Conservation (phyloP, 306 rosid genomes). For the Begonia masoniana region DNA sequence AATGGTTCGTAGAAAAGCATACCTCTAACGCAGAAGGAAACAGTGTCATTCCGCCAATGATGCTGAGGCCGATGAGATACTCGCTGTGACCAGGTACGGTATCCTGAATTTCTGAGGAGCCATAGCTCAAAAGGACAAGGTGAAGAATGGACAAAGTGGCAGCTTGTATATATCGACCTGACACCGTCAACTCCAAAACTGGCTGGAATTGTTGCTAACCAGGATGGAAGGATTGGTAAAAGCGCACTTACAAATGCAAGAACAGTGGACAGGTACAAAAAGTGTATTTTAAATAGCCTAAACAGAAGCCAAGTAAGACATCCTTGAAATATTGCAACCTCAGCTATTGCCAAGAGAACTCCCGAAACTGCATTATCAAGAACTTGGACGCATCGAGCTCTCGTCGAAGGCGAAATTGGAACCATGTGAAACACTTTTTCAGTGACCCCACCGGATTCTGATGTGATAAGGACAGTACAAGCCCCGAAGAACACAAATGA, state of each 20-base stretch:
- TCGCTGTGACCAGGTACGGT: slow-evolving; percentile 83
- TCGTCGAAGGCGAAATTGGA: slow-evolving; percentile 50
- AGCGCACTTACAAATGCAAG: slow-evolving; percentile 71
- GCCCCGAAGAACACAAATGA: slow-evolving; percentile 86
- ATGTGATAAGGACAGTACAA: slow-evolving; percentile 80
- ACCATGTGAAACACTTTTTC: slow-evolving; percentile 76
- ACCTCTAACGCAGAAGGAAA: slow-evolving; percentile 94
- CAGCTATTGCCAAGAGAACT: slow-evolving; percentile 80
- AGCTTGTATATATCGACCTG: slow-evolving; percentile 68
- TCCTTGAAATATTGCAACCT: slow-evolving; percentile 80
- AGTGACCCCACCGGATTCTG: slow-evolving; percentile 98
- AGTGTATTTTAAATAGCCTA: slow-evolving; percentile 63
- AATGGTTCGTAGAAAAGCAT: background rate
- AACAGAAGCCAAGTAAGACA: slow-evolving; percentile 89
- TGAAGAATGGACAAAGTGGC: slow-evolving; percentile 39
- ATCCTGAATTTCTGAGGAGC: slow-evolving; percentile 71
- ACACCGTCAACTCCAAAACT: slow-evolving; percentile 68
- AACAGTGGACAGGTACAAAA: slow-evolving; percentile 80
- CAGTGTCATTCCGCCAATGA: slow-evolving; percentile 94
- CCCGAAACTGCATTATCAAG: slow-evolving; percentile 88
- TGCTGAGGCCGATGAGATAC: slow-evolving; percentile 87
- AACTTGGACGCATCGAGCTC: slow-evolving; percentile 79
- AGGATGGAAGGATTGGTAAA: slow-evolving; percentile 68
- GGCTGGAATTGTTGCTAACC: slow-evolving; percentile 79
- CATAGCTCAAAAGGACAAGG: slow-evolving; percentile 74